Base-by-base conservation (phyloP, 2,329 filamentous ascomycete species). In the Parastagonospora avenae region DNA sequence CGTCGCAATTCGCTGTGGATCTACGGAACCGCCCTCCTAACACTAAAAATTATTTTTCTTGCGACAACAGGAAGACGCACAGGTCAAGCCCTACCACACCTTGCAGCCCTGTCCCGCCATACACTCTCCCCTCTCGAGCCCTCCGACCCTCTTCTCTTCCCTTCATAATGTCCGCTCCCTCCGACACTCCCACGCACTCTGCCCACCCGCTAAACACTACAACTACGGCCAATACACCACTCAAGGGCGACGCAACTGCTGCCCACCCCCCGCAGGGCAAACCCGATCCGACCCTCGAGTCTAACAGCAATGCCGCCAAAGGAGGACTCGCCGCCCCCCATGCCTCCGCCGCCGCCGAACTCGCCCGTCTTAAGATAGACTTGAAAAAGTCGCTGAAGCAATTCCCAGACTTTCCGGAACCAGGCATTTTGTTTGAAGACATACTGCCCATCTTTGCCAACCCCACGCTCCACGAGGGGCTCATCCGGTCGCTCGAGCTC, bases 391-490 rank as follows among this genome's bases (percentile, higher is more conserved):
- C 88, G 53, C 85, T 97, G 64, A 90, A 90, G 76, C 87, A 92
- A 75, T 96, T 91, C 79, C 85, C 87, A 69, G 91, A 97, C 81
- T 97, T 97, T 79, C 93, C 93, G 52, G 87, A 89, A 61, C 87
- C 89, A 39, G 93, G 94, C 74, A 93, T 99, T 72, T 83, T 96
- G 68, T 99, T 99, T 77, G 91, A 97, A 80, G 94, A 99, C 74
- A 97, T 99, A 77, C 88, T 99, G 76, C 94, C 94, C 55, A 88
- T 97, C 72, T 97, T 99, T 81, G 86, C 90, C 73, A 83, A 91
- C 70, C 86, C 87, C 48, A 71, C 75, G 44, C 81, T 90, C 55
- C 93, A 97, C 78, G 81, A 84, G 63, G 82, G 85, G 48, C 87
- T 99, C 52, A 81, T 97, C 73, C 85, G 87, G 67, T 91, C 91